Evolutionary conservation across 2,329 filamentous ascomycete genomes (phyloP), one percentile per base, ranked within the genome.

Genomic region (Erysiphe pisi): DNA sequence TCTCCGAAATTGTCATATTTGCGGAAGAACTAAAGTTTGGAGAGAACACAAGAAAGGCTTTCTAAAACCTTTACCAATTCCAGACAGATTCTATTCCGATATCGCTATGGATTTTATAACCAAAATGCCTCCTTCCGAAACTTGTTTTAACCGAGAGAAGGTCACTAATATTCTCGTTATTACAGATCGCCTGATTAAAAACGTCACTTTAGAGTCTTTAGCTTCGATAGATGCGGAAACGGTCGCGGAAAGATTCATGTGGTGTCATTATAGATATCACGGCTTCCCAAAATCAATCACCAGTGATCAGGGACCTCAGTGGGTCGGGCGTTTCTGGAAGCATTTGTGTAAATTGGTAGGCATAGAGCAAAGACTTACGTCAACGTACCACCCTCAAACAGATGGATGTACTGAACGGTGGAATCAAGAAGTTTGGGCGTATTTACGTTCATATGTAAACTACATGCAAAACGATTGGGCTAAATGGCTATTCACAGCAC

Each of bases 31-130:
- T 49, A 18, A 74, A n/a, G 70, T 25, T 45, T 74, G 45, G 22
- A 20, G 70, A 47, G 16, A 74, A 18, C 22, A 49, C 11, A 74
- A 74, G 43, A 25, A 31, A 49, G 74, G 74, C 25, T 75, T 77
- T 22, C 65, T 77, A 18, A 61, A 77, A 45, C 77, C 75, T 4
- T 56, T 77, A 22, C 47, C 28, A 45, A 43, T 75, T 4, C 74
- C 52, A 40, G 63, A 63, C 11, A 12, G 49, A 22, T 65, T 74
- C 22, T 76, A 43, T 61, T 18, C 61, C 36, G 52, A 77, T n/a
- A 28, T 77, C 45, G 36, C 74, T 63, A 77, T 76, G 28, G 75
- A 77, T 47, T 76, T 74, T 16, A 49, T 74, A 14, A 28, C 45
- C 22, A 22, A 74, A 11, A 31, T 74, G 18, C 43, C 22, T 47